These are phyloP conservation scores for Bothriochloa decipiens DNA, from an alignment of 176 grass and related monocot species.

Conservation along the genomic window DNA sequence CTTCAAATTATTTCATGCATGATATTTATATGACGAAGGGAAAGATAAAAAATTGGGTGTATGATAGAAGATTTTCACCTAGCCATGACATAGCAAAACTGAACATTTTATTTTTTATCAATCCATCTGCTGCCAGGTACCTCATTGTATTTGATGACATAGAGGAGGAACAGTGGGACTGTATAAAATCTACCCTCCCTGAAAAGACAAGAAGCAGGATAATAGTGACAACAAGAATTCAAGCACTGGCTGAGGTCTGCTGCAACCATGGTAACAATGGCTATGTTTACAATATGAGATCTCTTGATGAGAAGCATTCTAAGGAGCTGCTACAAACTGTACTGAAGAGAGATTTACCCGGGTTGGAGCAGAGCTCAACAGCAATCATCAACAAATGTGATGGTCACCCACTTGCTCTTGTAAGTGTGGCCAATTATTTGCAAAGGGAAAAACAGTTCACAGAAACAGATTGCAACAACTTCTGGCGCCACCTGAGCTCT, in stretches of 20 bases:
- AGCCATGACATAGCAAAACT: too few species aligned
- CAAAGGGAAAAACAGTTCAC: not conserved
- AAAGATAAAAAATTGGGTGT: too few species aligned
- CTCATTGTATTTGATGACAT: conserved; percentile 47
- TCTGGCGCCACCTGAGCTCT: not conserved
- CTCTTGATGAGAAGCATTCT: conserved; percentile 32
- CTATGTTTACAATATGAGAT: conserved; percentile 6
- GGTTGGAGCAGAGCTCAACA: not conserved
- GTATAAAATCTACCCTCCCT: conserved; percentile 1
- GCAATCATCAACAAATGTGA: conserved; percentile 9
- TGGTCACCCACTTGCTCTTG: conserved; percentile 30
- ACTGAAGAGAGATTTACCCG: not conserved
- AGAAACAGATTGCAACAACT: not conserved
- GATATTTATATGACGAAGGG: too few species aligned
- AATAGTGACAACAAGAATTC: conserved; percentile 23
- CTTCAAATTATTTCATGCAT: too few species aligned
- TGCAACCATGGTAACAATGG: conserved; percentile 4
- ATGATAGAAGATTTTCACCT: too few species aligned
- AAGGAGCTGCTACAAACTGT: not conserved
- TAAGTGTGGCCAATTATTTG: conserved; percentile 9
- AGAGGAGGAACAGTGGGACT: not conserved
- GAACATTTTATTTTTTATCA: not conserved
- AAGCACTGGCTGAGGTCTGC: not conserved
- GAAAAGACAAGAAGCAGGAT: not conserved
- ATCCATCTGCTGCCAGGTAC: not conserved